phyloP scores from a whole-genome alignment of 192 early-diverging fungal genomes.

The Coemansia sp. region DNA sequence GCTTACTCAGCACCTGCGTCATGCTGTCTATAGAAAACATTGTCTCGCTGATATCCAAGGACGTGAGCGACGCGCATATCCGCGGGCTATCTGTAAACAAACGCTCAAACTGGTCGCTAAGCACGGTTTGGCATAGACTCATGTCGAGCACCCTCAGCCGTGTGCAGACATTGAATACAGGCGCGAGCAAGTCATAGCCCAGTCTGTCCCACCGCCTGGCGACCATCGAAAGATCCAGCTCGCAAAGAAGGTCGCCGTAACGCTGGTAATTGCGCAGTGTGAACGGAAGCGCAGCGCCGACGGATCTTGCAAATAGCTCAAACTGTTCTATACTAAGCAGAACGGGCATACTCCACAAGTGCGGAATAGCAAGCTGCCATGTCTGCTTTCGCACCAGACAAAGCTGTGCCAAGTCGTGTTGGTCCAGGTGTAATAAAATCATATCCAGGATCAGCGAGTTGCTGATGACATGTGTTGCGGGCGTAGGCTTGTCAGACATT shows the following conservation, averaged over 20 bases:
- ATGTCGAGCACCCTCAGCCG: slow-evolving; percentile 8
- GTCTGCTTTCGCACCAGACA: slow-evolving; percentile 5
- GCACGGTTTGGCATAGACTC: slow-evolving; percentile 22
- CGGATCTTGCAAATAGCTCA: background rate
- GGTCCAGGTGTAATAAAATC: background rate
- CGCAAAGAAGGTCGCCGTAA: slow-evolving; percentile 21
- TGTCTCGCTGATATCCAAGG: slow-evolving; percentile 18
- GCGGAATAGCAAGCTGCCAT: slow-evolving; percentile 15
- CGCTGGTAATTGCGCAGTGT: background rate
- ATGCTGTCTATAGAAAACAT: background rate
- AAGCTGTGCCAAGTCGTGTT: background rate
- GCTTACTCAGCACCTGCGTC: background rate
- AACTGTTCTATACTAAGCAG: slow-evolving; percentile 11
- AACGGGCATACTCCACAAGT: slow-evolving; percentile 5
- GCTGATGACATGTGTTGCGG: background rate
- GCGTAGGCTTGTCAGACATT: background rate
- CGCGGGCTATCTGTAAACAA: background rate
- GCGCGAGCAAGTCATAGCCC: slow-evolving; percentile 3
- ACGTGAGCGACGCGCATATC: slow-evolving; percentile 4
- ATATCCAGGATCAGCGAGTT: background rate
- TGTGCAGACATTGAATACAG: slow-evolving; percentile 8
- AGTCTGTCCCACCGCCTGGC: slow-evolving; percentile 29
- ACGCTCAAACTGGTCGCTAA: background rate
- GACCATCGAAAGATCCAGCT: slow-evolving; percentile 27
- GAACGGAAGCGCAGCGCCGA: background rate